Conservation (phyloP, 164 flowering plant genomes). For the Nymphaea colorata region DNA sequence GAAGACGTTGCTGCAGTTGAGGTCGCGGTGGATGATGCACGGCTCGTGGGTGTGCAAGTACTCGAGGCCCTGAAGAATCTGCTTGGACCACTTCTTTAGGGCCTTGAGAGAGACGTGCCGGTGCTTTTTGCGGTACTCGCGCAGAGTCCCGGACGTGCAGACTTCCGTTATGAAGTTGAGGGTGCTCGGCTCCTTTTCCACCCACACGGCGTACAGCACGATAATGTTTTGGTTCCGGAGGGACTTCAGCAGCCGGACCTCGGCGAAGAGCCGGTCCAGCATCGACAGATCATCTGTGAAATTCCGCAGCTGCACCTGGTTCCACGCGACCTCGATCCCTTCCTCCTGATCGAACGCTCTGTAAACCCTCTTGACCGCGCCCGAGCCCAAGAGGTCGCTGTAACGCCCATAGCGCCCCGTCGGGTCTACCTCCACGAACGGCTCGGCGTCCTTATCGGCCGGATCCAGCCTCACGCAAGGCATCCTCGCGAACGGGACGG, state of each 20-base stretch:
- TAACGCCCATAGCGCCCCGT: conserved; percentile 63
- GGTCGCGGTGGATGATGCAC: conserved; percentile 71
- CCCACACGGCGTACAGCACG: conserved; percentile 39
- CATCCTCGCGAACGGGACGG: conserved; percentile 19
- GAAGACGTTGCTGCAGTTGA: conserved; percentile 74
- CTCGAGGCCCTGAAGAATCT: conserved; percentile 54
- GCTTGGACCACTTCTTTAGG: conserved; percentile 72
- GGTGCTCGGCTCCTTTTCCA: conserved; percentile 23
- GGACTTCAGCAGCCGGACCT: conserved; percentile 30
- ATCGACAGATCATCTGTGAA: conserved; percentile 32
- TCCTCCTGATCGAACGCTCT: conserved; percentile 76
- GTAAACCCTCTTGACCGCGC: conserved; percentile 73
- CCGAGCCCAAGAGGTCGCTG: conserved; percentile 48
- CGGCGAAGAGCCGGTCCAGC: conserved; percentile 37
- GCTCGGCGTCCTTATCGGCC: conserved; percentile 31
- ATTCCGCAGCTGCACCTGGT: conserved; percentile 39
- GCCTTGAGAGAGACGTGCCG: conserved; percentile 57
- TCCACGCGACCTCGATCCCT: conserved; percentile 90
- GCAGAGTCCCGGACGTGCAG: conserved; percentile 65
- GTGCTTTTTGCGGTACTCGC: conserved; percentile 71
- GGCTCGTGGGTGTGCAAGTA: conserved; percentile 69
- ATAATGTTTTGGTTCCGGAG: conserved; percentile 42
- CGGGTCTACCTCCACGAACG: conserved; percentile 65
- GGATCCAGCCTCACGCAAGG: conserved; percentile 18
- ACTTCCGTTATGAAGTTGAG: conserved; percentile 76